These are phyloP conservation scores for Aureobasidium sp. DNA, from an alignment of 2,329 filamentous ascomycete genomes.

Conservation along the genomic window DNA sequence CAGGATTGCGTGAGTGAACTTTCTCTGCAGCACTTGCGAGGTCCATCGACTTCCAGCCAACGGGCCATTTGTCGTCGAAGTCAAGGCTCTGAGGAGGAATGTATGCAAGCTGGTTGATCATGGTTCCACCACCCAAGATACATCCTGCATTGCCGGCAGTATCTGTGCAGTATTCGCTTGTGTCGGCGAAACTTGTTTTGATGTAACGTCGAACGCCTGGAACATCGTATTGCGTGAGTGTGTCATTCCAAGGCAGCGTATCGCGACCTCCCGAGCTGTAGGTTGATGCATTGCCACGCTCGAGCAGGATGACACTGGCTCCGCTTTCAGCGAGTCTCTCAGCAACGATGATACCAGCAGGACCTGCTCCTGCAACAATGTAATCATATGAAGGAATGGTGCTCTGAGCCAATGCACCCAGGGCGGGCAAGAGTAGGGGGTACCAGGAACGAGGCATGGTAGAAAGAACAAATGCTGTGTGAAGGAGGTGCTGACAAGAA, in stretches of 20 bases:
- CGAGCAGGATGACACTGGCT: slow-evolving; percentile 46
- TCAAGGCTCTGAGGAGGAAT: slow-evolving; percentile 48
- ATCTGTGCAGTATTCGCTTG: slow-evolving; percentile 21
- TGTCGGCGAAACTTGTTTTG: slow-evolving; percentile 19
- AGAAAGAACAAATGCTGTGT: background rate
- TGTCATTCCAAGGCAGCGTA: slow-evolving; percentile 28
- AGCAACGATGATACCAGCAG: slow-evolving; percentile 48
- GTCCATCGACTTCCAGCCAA: slow-evolving; percentile 46
- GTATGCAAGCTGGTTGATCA: slow-evolving; percentile 49
- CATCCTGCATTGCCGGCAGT: slow-evolving; percentile 35
- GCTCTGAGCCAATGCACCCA: background rate
- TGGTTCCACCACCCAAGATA: slow-evolving; percentile 45
- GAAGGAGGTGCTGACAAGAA: background rate
- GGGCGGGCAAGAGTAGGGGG: background rate
- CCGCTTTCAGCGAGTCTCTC: slow-evolving; percentile 47
- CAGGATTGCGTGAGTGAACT: slow-evolving; percentile 38
- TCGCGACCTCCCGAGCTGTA: background rate
- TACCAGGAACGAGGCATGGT: background rate
- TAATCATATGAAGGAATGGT: slow-evolving; percentile 11
- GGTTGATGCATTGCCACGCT: slow-evolving; percentile 42
- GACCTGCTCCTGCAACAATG: slow-evolving; percentile 47
- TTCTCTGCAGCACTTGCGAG: slow-evolving; percentile 40
- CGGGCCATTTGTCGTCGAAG: slow-evolving; percentile 45
- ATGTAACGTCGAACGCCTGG: slow-evolving; percentile 31
- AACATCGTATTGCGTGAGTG: slow-evolving; percentile 32